Percentiles rank a stretch among this genome's conserved stretches.
Evolutionary conservation across 208 protist genomes (phyloP).

Genomic region (Strigomonas culicis): DNA sequence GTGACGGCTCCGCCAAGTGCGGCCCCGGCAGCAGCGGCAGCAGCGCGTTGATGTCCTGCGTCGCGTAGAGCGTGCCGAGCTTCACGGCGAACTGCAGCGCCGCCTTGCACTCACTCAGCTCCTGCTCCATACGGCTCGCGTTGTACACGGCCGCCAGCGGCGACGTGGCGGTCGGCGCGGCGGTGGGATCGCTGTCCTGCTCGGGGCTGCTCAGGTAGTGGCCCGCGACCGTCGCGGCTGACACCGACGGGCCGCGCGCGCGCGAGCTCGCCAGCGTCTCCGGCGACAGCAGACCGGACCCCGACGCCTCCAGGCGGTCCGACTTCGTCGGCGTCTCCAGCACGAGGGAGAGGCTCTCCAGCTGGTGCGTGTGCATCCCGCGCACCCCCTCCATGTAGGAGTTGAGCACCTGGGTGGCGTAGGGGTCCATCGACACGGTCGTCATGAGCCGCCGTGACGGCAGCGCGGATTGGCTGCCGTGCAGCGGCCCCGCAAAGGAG

Average conservation of each 20-base stretch:
- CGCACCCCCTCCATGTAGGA: not conserved
- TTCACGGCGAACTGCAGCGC: conserved; percentile 66
- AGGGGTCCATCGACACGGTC: conserved; percentile 4
- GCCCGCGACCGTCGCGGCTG: not conserved
- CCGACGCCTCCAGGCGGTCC: not conserved
- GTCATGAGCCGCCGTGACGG: not conserved
- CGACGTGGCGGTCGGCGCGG: not conserved
- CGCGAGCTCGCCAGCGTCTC: not conserved
- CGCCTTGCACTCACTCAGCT: conserved; percentile 18
- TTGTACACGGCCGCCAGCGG: not conserved
- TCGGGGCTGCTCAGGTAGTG: not conserved
- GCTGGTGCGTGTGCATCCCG: not conserved
- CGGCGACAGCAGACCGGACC: too few species aligned
- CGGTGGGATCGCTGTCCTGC: not conserved
- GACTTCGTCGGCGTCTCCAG: not conserved
- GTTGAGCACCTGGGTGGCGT: conserved; percentile 2
- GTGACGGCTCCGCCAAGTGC: not conserved
- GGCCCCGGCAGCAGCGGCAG: conserved; percentile 24
- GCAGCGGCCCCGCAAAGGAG: not conserved
- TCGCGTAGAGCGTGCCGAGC: conserved; percentile 60
- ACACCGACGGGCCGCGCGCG: not conserved
- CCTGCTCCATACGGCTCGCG: conserved; percentile 16
- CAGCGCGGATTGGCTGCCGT: not conserved
- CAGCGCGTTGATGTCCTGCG: conserved; percentile 73
- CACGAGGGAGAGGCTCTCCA: not conserved